Evolutionary conservation across 768 basidiomycete species (phyloP).

Genomic region (Agaricus sinodeliciosus): DNA sequence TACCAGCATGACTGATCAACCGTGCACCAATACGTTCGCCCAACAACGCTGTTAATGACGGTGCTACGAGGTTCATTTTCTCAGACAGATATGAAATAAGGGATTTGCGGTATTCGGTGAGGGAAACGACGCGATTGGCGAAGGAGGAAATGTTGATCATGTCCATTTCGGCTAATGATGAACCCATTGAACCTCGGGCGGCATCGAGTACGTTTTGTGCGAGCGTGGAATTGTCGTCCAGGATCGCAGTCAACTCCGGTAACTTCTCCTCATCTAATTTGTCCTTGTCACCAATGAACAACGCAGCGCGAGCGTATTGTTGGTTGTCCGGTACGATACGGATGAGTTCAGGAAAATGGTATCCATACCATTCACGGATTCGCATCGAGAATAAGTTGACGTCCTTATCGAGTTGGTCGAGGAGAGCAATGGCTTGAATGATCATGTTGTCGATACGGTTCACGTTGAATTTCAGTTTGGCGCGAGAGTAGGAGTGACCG

Average conservation of each 20-base stretch:
- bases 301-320: slow-evolving; percentile 81
- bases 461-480: slow-evolving; percentile 97
- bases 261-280: slow-evolving; percentile 72
- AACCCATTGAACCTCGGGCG: slow-evolving; percentile 91
- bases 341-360: slow-evolving; percentile 97
- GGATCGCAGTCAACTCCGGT: slow-evolving; percentile 65
- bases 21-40: slow-evolving; percentile 91
- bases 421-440: slow-evolving; percentile 96
- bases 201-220: slow-evolving; percentile 96
- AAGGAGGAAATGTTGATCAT: slow-evolving; percentile 94
- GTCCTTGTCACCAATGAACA: slow-evolving; percentile 89
- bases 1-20: slow-evolving; percentile 93
- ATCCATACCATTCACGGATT: slow-evolving; percentile 97
- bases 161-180: slow-evolving; percentile 85
- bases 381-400: slow-evolving; percentile 99
- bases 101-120: slow-evolving; percentile 91
- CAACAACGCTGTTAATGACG: slow-evolving; percentile 83
- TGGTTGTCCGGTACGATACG: slow-evolving; percentile 91
- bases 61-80: slow-evolving; percentile 98
- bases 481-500: slow-evolving; percentile 95
- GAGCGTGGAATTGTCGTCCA: slow-evolving; percentile 78
- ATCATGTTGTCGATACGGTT: slow-evolving; percentile 99
- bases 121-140: slow-evolving; percentile 82
- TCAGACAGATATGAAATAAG: slow-evolving; percentile 83
- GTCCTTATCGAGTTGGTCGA: slow-evolving; percentile 99